These are phyloP conservation scores for Rhizophora mangle DNA, from an alignment of 345 rosid species.

Conservation along the genomic window DNA sequence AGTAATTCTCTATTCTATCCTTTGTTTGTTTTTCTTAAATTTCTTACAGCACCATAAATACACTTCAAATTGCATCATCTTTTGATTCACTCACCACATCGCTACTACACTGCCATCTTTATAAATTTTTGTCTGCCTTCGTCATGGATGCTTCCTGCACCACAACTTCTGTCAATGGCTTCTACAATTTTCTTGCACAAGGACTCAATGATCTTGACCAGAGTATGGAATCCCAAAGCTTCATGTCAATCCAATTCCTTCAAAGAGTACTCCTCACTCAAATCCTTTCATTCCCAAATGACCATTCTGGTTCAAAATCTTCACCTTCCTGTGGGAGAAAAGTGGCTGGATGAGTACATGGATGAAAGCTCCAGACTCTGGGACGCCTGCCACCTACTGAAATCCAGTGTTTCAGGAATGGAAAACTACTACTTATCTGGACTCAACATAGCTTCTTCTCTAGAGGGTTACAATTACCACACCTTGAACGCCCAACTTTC, in stretches of 20 bases:
- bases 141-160: conserved; percentile 47
- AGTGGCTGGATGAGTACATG: conserved; percentile 75
- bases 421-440: conserved; percentile 39
- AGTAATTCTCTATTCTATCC: not conserved
- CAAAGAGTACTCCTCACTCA: conserved; percentile 41
- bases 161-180: conserved; percentile 42
- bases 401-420: conserved; percentile 44
- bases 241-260: conserved; percentile 51
- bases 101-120: not conserved
- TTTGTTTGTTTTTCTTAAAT: not conserved
- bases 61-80: conserved; percentile 43
- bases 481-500: conserved; percentile 32
- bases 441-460: conserved; percentile 39
- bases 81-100: conserved; percentile 24
- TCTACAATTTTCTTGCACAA: conserved; percentile 39
- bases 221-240: conserved; percentile 29
- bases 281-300: conserved; percentile 50
- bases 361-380: conserved; percentile 63
- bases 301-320: conserved; percentile 54
- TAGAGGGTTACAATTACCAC: conserved; percentile 21
- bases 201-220: conserved; percentile 48
- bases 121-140: not conserved
- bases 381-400: conserved; percentile 56
- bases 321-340: conserved; percentile 57
- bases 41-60: conserved; percentile 24